A percentile compares a stretch with the other conserved stretches of the same genome.
Conservation (phyloP, 1,139 yeast species). For the Candida albicans region DNA sequence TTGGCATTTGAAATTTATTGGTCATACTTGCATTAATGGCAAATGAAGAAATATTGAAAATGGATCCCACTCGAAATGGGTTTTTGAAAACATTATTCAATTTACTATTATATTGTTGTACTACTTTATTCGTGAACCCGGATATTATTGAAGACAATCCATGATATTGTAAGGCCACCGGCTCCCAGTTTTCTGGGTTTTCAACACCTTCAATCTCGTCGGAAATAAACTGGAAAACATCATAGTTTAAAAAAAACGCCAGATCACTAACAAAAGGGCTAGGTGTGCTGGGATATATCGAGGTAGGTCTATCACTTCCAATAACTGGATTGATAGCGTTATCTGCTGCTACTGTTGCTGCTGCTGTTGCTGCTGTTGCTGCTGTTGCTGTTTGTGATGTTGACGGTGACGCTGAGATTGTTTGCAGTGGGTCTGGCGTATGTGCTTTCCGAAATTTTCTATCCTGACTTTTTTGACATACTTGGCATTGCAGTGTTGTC, state of each 20-base stretch:
- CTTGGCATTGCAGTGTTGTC: background rate
- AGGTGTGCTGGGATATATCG: slow-evolving; percentile 5
- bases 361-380: background rate
- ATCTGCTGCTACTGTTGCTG: too few relatives aligned
- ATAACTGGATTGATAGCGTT: slow-evolving; percentile 1
- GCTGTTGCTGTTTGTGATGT: background rate
- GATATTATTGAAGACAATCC: slow-evolving; percentile 24
- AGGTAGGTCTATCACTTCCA: background rate
- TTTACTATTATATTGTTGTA: slow-evolving; percentile 15
- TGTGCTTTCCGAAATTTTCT: too few relatives aligned
- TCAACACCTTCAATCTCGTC: slow-evolving; percentile 19
- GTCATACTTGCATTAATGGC: slow-evolving; percentile 19
- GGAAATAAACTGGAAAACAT: slow-evolving; percentile 18
- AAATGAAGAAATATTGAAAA: slow-evolving; percentile 23
- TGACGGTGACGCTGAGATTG: slow-evolving; percentile 8
- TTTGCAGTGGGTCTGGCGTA: slow-evolving; percentile 4
- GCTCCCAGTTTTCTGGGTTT: slow-evolving; percentile 17
- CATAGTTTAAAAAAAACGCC: slow-evolving; percentile 20
- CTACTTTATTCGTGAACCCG: slow-evolving; percentile 21
- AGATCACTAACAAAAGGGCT: slow-evolving; percentile 17
- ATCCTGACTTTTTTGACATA: background rate
- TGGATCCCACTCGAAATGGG: slow-evolving; percentile 27
- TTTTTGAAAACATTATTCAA: slow-evolving; percentile 11
- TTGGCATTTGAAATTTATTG: slow-evolving; percentile 13
- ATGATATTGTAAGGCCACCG: slow-evolving; percentile 25